Evolutionary conservation across 2,329 filamentous ascomycete species (phyloP).

Genomic region (Talaromyces sp.): DNA sequence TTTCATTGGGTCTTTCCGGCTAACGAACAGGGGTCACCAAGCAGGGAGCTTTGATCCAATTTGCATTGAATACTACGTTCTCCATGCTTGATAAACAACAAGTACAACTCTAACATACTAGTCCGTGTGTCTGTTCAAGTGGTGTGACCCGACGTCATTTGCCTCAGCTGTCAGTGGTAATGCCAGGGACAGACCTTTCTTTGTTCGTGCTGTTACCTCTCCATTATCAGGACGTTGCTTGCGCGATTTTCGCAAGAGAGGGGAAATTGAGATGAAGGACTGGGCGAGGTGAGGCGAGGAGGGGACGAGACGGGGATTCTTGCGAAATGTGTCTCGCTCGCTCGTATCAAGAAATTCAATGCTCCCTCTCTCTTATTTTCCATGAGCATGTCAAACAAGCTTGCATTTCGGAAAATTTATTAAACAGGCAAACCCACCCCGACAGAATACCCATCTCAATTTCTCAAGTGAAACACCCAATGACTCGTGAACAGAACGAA

Average conservation of each 20-base stretch:
- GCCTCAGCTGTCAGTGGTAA: not conserved
- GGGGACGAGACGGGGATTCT: not conserved
- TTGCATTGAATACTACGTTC: not conserved
- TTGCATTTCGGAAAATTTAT: not conserved
- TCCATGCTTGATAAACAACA: not conserved
- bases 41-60: slow-evolving; percentile 5
- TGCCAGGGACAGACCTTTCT: not conserved
- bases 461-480: slow-evolving; percentile 1
- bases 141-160: slow-evolving; percentile 5
- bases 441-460: not conserved
- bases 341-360: not conserved
- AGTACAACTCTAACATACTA: not conserved
- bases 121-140: not conserved
- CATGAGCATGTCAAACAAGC: not conserved
- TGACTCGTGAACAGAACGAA: not conserved
- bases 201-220: not conserved
- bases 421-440: not conserved
- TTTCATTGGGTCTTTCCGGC: not conserved
- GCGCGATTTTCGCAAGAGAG: not conserved
- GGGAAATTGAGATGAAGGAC: not conserved
- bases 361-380: not conserved
- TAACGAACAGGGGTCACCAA: not conserved
- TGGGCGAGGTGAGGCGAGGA: not conserved
- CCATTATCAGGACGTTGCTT: not conserved
- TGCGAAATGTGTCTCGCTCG: not conserved